Base-by-base conservation (phyloP, 352 stramenopile species). In the Phytopythium boreale region DNA sequence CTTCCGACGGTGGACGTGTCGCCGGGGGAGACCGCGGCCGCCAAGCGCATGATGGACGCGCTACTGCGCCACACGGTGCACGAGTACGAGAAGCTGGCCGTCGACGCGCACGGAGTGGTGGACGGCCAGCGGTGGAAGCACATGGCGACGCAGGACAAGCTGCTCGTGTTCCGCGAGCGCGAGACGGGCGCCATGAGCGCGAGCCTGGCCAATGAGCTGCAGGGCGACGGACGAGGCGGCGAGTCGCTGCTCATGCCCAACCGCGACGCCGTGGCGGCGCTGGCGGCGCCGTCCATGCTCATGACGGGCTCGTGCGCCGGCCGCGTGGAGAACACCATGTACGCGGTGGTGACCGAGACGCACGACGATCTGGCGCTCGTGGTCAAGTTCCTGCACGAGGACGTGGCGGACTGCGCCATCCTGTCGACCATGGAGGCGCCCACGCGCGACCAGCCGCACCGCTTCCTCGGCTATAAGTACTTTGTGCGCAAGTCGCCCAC, bases 391-490 rank as follows among this genome's bases (percentile, higher is more conserved):
- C 78, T 87, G 44, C 68, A 88, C 66, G 77, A 86, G 27, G 77
- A 86, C 50, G 72, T 88, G 56, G 81, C 79, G 26, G 81, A 90
- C 68, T 86, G 77, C 59, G 74, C 79, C 26, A 79, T 90, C 49
- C 64, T 90, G 39, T 72, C 85, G 62, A 77, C 71, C 26, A 71
- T 90, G 58, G 79, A 88, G 61, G 64, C 59, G 8, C 80, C 79
- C 29, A 86, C 76, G 8, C 43, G 63, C 0, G 64, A 72, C 14
- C 52, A 80, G 11, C 82, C 82, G 0, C 83, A 84, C 41, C 71
- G 83, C n/a, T 87, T 86, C 52, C 70, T 91, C 43, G 80, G 80
- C 7, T 87, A 84, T 70, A 91, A 91, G 68, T 91, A 80, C 63
- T 75, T 89, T 43, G 80, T 82, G 52, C 69, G 73, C 27, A 80